A percentile compares a stretch with the other conserved stretches of the same genome.
These are phyloP conservation scores for Metschnikowia dekortorum DNA, from an alignment of 805 yeast genomes.

Conservation along the genomic window DNA sequence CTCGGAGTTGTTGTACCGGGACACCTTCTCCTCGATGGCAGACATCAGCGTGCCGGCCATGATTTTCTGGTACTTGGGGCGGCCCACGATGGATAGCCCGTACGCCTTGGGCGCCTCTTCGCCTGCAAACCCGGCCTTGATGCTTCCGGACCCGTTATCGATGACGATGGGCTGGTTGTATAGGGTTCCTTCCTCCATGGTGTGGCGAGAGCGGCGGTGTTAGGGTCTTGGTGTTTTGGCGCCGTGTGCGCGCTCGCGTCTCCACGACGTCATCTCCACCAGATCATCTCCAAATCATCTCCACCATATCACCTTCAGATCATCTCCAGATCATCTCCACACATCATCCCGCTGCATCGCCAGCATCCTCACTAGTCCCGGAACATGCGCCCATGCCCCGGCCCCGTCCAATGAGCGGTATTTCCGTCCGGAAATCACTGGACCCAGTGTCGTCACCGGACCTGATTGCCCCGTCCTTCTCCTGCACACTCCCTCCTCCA, in stretches of 20 bases:
- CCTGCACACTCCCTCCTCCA: too few species aligned
- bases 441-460: too few species aligned
- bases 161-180: conserved; percentile 45
- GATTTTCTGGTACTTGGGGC: conserved; percentile 76
- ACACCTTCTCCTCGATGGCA: conserved; percentile 14
- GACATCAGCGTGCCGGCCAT: conserved; percentile 53
- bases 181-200: conserved; percentile 21
- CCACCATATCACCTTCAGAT: too few species aligned
- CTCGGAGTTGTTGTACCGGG: conserved; percentile 32
- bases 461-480: too few species aligned
- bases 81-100: conserved; percentile 67
- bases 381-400: too few species aligned
- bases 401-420: too few species aligned
- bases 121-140: conserved; percentile 92
- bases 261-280: too few species aligned
- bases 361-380: too few species aligned
- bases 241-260: background rate
- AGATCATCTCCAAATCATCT: background rate
- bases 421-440: too few species aligned
- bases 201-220: background rate
- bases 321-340: background rate
- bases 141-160: conserved; percentile 70
- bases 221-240: background rate
- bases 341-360: background rate
- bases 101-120: conserved; percentile 71